Base-by-base conservation (phyloP, 345 rosid genomes). In the Brassica cretica region DNA sequence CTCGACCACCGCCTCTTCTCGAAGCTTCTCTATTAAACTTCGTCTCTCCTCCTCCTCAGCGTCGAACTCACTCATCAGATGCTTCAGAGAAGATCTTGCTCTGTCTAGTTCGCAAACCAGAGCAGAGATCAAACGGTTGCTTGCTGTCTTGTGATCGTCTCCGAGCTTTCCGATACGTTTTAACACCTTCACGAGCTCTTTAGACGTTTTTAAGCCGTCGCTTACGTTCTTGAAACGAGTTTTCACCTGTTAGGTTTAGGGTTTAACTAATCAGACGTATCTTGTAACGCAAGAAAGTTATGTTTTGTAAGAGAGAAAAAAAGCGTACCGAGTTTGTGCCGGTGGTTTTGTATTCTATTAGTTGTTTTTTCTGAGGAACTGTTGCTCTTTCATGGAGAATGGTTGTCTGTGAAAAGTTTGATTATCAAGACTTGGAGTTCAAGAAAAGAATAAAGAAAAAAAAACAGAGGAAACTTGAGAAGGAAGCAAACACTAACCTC, bases 141-240 rank as follows among this genome's bases (percentile, higher is more conserved):
- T 79, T 15, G 94, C 84, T 35, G 86, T 66, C 49, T 80, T 56
- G 70, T 86, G 87, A 32, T 84, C 86, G 66, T 91, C 91, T 10
- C 84, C 87, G 37, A 85, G 80, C 35, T 88, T 87, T 25, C 89
- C 86, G 3, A 94, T 66, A 2, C 85, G 92, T 61, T 79, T 88
- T 82, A 94, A 58, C 37, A 93, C 92, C 77, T 92, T 91, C 15
- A 89, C 67, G 32, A 92, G 91, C 58, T 94, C 99, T 80, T 88
- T 92, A 1, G 97, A 91, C 16, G 96, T 86, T 14, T 71, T 83
- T 68, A 95, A 72, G 14, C 97, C 84, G 65, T 88, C 83, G 46
- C 78, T 79, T 1, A 92, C 75, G 39, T 89, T 94, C 85, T 89
- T 92, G 72, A 91, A 81, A 32, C 81, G 84, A 61, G 84, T 66